Evolutionary conservation across 139 green algal species (phyloP).

Genomic region (Coelastrella sp.): DNA sequence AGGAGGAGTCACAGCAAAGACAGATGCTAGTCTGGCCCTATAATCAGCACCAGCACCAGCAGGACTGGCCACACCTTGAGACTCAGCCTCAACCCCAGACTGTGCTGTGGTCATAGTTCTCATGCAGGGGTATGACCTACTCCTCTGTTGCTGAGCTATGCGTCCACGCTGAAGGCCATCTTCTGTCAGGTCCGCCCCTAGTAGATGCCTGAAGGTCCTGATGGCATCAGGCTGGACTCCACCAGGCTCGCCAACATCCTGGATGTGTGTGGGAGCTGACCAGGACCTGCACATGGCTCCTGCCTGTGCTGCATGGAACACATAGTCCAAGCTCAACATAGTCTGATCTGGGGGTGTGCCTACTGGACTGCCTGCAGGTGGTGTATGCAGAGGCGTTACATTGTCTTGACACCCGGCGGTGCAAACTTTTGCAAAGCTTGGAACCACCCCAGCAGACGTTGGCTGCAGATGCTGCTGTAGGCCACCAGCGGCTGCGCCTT

Average conservation of each 20-base stretch:
- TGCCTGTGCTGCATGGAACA: not conserved
- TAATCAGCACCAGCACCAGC: not conserved
- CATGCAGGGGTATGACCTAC: not conserved
- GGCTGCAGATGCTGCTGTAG: conserved; percentile 6
- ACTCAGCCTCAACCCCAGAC: not conserved
- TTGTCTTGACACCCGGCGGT: not conserved
- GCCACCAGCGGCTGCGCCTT: not conserved
- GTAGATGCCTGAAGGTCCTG: not conserved
- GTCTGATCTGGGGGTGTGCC: not conserved
- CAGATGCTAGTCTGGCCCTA: not conserved
- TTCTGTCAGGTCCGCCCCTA: too few species aligned
- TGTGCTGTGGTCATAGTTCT: not conserved
- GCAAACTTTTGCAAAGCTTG: not conserved
- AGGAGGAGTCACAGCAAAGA: not conserved
- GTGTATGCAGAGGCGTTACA: not conserved
- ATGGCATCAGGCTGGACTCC: not conserved
- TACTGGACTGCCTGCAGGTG: not conserved
- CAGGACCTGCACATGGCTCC: not conserved
- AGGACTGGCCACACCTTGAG: not conserved
- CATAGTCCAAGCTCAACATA: not conserved
- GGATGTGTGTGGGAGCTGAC: not conserved
- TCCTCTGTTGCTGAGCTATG: not conserved
- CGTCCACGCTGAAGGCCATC: too few species aligned
- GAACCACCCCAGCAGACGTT: not conserved
- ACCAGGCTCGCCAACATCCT: not conserved